Conservation (phyloP, 2,329 filamentous ascomycete genomes). For the Clonostachys byssicola region DNA sequence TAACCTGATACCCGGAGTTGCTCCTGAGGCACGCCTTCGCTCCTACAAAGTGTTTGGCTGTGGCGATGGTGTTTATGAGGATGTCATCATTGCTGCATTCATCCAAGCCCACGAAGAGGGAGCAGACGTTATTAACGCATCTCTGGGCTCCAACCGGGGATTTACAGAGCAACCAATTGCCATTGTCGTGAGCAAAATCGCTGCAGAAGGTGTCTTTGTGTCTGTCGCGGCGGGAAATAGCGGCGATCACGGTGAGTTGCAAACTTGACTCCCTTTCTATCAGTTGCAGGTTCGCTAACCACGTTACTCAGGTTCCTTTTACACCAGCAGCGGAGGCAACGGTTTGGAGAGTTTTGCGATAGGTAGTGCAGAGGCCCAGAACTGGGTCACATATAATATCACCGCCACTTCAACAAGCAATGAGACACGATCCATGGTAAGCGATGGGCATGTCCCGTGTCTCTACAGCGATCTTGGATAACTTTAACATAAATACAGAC, state of each 20-base stretch:
- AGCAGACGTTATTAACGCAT: conserved; percentile 51
- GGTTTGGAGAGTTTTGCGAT: too few species aligned
- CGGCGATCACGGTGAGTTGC: conserved; percentile 38
- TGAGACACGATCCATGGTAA: too few species aligned
- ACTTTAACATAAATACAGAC: too few species aligned
- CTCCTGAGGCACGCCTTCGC: conserved; percentile 50
- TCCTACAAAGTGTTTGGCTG: conserved; percentile 57
- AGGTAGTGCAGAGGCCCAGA: too few species aligned
- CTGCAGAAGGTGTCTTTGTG: conserved; percentile 47
- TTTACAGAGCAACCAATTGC: conserved; percentile 49
- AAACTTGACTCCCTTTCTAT: too few species aligned
- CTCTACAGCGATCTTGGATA: too few species aligned
- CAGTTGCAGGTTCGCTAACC: too few species aligned
- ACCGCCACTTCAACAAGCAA: too few species aligned
- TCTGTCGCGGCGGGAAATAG: conserved; percentile 48
- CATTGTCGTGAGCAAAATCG: conserved; percentile 45
- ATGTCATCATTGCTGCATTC: conserved; percentile 55
- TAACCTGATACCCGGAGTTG: conserved; percentile 51
- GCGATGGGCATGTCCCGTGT: too few species aligned
- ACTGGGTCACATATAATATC: too few species aligned
- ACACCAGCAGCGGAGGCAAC: too few species aligned
- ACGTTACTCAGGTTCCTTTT: too few species aligned
- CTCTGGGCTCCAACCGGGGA: conserved; percentile 44
- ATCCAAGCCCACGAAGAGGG: conserved; percentile 57
- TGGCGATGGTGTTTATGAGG: conserved; percentile 41